Base-by-base conservation (phyloP, 495 filamentous ascomycete genomes). In the Rusavskia elegans region DNA sequence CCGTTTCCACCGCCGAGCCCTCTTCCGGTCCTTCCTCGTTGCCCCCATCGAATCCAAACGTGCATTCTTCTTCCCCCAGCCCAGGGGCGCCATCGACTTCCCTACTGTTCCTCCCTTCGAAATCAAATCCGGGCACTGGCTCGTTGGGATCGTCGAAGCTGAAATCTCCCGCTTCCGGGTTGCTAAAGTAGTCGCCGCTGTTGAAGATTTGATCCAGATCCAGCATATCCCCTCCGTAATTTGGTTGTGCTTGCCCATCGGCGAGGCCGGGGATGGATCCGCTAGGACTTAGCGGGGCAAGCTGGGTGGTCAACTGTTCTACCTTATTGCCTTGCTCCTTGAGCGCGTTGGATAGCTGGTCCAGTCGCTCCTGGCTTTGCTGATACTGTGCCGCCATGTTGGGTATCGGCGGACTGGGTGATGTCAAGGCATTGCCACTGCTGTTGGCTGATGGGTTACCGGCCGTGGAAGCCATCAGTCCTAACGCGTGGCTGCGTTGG, bases 401-500 rank as follows among this genome's bases (percentile, higher is more conserved):
- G 27, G 76, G 75, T 58, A 85, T 78, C 0, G 80, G 76, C 3
- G 80, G 75, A 14, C 61, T 69, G 2, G 84, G 80, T 2, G 73
- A 74, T 6, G 83, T 73, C 27, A 84, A 68, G 14, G 81, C 77
- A 53, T 75, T 75, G 59, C 73, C 72, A 55, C 66, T 37, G 64
- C 64, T 55, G n/a, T 48, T 25, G 39, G 23, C 11, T 8, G 60
- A 53, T 7, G 55, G 51, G 37, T 57, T 57, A 14, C 54, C 29
- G 45, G 53, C 56, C 39, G 75, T 69, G 55, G 72, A 71, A 49
- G 84, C 84, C 72, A 95, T 90, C 38, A 88, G 75, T 49, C 77
- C 79, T 49, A 94, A 76, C 78, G 92, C 84, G 54, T 82, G 75
- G 57, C 81, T 82, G 1, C 87, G 83, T 59, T 93, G 82, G 50